phyloP scores from a whole-genome alignment of 2,329 filamentous ascomycete species.

The Talaromyces sp. region DNA sequence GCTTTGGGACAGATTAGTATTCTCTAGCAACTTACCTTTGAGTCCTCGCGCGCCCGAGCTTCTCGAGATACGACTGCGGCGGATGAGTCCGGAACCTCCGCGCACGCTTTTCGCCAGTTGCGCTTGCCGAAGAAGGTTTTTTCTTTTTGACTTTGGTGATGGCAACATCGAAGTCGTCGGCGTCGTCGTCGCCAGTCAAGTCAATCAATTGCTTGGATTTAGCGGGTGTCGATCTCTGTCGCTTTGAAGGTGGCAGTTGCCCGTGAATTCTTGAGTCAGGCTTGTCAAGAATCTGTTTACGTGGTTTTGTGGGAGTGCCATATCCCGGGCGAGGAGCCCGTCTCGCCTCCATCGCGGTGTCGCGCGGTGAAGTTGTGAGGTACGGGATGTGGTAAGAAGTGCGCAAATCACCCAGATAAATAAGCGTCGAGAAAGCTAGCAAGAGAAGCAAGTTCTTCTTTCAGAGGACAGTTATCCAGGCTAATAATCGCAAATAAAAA shows the following conservation, averaged over 20 bases:
- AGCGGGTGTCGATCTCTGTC: background rate
- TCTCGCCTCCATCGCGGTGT: background rate
- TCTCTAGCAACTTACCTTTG: conserved; percentile 34
- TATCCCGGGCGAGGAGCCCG: background rate
- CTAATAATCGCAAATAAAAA: background rate
- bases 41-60: conserved; percentile 45
- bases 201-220: background rate
- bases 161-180: conserved; percentile 12
- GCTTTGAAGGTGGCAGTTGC: background rate
- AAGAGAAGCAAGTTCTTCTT: background rate
- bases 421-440: background rate
- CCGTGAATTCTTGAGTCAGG: background rate
- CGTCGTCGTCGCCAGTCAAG: conserved; percentile 14
- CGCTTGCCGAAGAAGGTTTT: background rate
- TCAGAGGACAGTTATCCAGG: background rate
- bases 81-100: conserved; percentile 38
- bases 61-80: conserved; percentile 42
- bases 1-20: background rate
- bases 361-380: background rate
- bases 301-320: background rate
- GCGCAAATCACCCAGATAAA: background rate
- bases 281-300: background rate
- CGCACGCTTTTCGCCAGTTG: conserved; percentile 31
- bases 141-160: background rate
- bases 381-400: background rate